phyloP scores from a whole-genome alignment of 768 basidiomycete genomes.

The Termitomyces sp. region DNA sequence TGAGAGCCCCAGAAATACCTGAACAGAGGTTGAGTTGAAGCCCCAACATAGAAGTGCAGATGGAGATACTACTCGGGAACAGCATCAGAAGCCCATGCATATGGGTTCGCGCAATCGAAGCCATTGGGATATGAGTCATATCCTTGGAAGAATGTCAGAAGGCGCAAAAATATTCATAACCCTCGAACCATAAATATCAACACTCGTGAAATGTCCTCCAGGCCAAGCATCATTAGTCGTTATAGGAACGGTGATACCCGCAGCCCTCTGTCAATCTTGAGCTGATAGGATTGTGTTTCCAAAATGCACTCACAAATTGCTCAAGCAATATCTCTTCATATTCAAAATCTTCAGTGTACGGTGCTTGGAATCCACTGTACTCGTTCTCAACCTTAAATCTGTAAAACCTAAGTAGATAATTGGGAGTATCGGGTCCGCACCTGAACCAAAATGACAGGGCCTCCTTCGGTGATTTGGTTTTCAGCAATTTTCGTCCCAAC shows the following conservation, averaged over 20 bases:
- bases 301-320: slow-evolving; percentile 21
- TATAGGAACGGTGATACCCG: slow-evolving; percentile 41
- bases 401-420: neutral
- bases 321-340: slow-evolving; percentile 31
- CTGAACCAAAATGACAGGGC: slow-evolving; percentile 44
- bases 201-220: slow-evolving; percentile 36
- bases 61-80: slow-evolving; percentile 30
- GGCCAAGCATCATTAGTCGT: slow-evolving; percentile 43
- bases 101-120: slow-evolving; percentile 47
- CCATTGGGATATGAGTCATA: slow-evolving; percentile 47
- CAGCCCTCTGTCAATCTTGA: slow-evolving; percentile 23
- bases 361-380: slow-evolving; percentile 35
- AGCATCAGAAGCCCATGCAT: slow-evolving; percentile 36
- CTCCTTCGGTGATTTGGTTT: slow-evolving; percentile 56
- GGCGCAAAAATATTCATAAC: neutral
- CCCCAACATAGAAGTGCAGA: neutral
- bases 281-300: neutral
- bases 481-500: slow-evolving; percentile 38
- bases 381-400: slow-evolving; percentile 44
- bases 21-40: neutral
- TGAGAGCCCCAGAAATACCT: slow-evolving; percentile 37
- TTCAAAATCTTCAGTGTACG: slow-evolving; percentile 33
- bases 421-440: slow-evolving; percentile 10
- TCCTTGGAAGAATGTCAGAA: slow-evolving; percentile 15
- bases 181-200: slow-evolving; percentile 40